phyloP scores from a whole-genome alignment of 1,139 yeast species.

The Magnusiomyces sp. region DNA sequence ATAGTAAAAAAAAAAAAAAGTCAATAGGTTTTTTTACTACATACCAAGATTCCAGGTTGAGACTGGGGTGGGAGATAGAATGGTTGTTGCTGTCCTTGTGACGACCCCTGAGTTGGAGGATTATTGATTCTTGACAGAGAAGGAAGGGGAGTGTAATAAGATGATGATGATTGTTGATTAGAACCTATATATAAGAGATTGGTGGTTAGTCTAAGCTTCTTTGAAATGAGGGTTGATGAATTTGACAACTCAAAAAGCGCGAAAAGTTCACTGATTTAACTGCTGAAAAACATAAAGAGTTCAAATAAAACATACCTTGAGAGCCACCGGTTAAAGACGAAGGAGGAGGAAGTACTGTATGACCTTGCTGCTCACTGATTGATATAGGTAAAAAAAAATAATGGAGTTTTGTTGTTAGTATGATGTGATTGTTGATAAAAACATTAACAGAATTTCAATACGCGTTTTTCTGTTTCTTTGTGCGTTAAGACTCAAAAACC shows the following conservation, averaged over 20 bases:
- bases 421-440: background rate
- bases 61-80: conserved; percentile 19
- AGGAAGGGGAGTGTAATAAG: conserved; percentile 46
- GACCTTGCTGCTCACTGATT: conserved; percentile 20
- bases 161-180: conserved; percentile 18
- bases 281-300: background rate
- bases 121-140: conserved; percentile 39
- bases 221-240: background rate
- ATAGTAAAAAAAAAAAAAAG: background rate
- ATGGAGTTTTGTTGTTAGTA: background rate
- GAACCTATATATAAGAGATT: conserved; percentile 3
- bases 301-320: background rate
- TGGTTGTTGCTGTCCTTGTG: conserved; percentile 19
- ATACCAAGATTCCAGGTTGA: conserved; percentile 11
- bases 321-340: conserved; percentile 16
- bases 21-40: conserved; percentile 2
- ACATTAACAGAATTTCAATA: background rate
- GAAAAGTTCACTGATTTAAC: background rate
- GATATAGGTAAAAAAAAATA: too few relatives aligned
- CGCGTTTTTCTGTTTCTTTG: too few relatives aligned
- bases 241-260: background rate
- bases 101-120: conserved; percentile 20
- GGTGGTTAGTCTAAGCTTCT: background rate
- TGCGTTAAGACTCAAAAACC: too few relatives aligned
- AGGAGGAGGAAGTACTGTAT: conserved; percentile 29